phyloP scores from a whole-genome alignment of 2,329 filamentous ascomycete genomes.

The Cladophialophora yegresii region DNA sequence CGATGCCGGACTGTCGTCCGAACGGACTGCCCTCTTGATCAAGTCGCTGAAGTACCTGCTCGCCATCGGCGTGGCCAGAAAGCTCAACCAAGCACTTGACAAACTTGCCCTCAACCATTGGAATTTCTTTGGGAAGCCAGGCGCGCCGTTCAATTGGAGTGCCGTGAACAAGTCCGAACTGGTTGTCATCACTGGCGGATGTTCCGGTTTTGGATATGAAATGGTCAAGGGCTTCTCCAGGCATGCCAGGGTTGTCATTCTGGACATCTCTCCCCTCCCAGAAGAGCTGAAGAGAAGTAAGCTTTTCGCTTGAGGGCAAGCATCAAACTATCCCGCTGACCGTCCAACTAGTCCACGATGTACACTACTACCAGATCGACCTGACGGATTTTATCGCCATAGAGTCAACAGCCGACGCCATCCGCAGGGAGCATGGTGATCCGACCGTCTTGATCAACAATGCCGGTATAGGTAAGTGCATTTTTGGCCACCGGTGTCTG shows the following conservation, averaged over 20 bases:
- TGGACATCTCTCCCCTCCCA: conserved; percentile 60
- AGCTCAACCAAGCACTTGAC: conserved; percentile 57
- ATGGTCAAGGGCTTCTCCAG: conserved; percentile 68
- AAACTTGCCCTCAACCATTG: conserved; percentile 46
- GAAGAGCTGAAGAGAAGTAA: conserved; percentile 31
- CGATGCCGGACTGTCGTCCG: conserved; percentile 14
- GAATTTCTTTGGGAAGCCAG: conserved; percentile 45
- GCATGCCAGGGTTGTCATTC: conserved; percentile 67
- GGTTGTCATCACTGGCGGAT: conserved; percentile 59
- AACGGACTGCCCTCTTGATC: conserved; percentile 24
- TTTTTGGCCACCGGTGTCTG: neutral
- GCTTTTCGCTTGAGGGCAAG: neutral
- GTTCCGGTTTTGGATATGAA: conserved; percentile 69
- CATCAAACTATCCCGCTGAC: neutral
- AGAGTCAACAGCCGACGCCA: conserved; percentile 41
- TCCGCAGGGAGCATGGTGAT: conserved; percentile 60
- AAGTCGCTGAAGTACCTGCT: conserved; percentile 51
- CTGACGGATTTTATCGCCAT: conserved; percentile 63
- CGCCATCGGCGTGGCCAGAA: conserved; percentile 54
- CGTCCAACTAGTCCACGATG: conserved; percentile 42
- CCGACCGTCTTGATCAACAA: conserved; percentile 74
- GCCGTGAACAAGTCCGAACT: conserved; percentile 43
- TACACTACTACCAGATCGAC: conserved; percentile 72
- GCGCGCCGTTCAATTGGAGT: conserved; percentile 33
- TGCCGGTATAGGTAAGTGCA: conserved; percentile 60